Percentiles rank a stretch among this genome's conserved stretches.
Conservation (phyloP, 2,329 filamentous ascomycete genomes). For the Claviceps maximensis region DNA sequence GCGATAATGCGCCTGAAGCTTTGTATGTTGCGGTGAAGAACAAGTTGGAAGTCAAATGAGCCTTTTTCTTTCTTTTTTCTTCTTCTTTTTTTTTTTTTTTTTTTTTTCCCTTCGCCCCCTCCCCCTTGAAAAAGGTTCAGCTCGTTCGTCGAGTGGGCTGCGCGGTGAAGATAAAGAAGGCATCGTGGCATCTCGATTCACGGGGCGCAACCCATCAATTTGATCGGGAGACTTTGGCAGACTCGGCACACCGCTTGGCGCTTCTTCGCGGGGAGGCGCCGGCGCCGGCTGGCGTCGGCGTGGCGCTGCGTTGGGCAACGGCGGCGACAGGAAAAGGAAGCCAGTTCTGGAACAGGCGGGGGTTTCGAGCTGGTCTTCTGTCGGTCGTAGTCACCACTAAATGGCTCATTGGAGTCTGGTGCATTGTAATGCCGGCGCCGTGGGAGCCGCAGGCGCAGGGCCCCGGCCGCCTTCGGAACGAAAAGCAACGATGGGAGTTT, state of each 20-base stretch:
- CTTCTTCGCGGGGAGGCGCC: neutral
- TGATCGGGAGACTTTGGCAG: neutral
- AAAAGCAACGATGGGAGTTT: no score
- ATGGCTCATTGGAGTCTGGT: neutral
- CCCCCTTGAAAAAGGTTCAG: no score
- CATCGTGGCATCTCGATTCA: neutral
- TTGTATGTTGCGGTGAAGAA: no score
- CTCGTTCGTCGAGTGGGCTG: neutral
- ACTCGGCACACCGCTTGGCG: neutral
- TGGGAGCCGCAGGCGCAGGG: no score
- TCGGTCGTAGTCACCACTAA: no score
- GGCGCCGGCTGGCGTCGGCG: neutral
- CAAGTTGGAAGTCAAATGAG: no score
- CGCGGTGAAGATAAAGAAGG: neutral
- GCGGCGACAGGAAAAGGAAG: neutral
- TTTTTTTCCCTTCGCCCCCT: neutral
- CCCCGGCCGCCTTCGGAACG: no score
- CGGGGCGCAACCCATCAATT: neutral
- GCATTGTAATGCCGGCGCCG: no score
- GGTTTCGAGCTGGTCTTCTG: neutral
- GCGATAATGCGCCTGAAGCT: no score
- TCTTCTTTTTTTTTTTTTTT: neutral
- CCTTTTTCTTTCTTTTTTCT: neutral
- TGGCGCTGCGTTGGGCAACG: neutral
- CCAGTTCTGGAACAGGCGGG: neutral